A percentile compares a stretch with the other conserved stretches of the same genome.
phyloP scores from a whole-genome alignment of 1,284 basidiomycete species.

The Ustilago esculenta region DNA sequence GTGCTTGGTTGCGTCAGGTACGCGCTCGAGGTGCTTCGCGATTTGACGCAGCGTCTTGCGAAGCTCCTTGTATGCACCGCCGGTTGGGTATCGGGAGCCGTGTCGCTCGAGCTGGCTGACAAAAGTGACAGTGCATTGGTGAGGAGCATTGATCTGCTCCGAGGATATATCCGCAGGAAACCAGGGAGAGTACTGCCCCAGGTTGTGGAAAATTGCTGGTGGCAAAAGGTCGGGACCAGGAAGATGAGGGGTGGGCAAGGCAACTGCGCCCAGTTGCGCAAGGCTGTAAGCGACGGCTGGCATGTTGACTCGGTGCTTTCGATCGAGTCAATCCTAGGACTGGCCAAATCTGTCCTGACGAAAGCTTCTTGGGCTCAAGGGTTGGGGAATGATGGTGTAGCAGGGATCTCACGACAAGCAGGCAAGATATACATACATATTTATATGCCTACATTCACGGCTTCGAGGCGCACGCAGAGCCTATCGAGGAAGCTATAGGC shows the following conservation, averaged over 20 bases:
- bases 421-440: too few species aligned
- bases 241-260: slow-evolving; percentile 7
- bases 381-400: too few species aligned
- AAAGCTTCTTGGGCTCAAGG: too few species aligned
- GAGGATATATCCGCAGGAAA: slow-evolving; percentile 10
- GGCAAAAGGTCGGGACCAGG: slow-evolving; percentile 16
- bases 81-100: slow-evolving; percentile 43
- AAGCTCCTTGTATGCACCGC: slow-evolving; percentile 35
- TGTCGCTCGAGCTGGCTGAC: slow-evolving; percentile 48
- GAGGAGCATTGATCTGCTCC: background rate
- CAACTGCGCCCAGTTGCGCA: background rate
- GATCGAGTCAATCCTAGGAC: too few species aligned
- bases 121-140: slow-evolving; percentile 30
- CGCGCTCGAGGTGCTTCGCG: slow-evolving; percentile 35
- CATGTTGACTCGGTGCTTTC: slow-evolving; percentile 3
- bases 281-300: slow-evolving; percentile 17
- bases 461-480: too few species aligned
- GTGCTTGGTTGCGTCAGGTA: slow-evolving; percentile 7
- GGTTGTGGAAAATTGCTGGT: slow-evolving; percentile 36
- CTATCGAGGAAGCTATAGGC: too few species aligned
- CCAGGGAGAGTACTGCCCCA: slow-evolving; percentile 50
- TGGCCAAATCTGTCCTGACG: too few species aligned
- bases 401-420: too few species aligned
- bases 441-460: too few species aligned
- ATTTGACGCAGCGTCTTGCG: slow-evolving; percentile 38